These are phyloP conservation scores for Aegilops tauschii DNA, from an alignment of 176 grass and related monocot genomes.

Conservation along the genomic window DNA sequence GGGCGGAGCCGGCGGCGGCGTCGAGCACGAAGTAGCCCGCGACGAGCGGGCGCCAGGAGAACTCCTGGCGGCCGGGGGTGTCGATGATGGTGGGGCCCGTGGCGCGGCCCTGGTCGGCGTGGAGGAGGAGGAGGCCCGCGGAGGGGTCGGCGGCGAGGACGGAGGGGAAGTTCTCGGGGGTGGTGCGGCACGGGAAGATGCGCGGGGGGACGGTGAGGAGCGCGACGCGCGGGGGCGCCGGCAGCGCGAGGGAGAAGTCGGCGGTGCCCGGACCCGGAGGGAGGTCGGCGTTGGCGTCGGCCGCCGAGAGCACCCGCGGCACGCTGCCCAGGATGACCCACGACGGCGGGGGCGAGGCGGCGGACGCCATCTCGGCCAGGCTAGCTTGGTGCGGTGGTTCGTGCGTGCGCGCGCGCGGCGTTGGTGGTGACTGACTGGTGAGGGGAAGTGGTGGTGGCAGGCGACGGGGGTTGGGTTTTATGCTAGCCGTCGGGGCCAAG, in stretches of 20 bases:
- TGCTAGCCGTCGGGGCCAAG: neutral
- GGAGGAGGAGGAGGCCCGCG: neutral
- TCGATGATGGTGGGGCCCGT: neutral
- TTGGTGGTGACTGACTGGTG: neutral
- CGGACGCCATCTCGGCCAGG: neutral
- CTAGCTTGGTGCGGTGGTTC: neutral
- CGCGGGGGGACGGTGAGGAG: neutral
- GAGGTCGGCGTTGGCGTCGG: neutral
- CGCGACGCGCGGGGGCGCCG: neutral
- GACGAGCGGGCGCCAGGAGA: neutral
- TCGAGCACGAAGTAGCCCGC: neutral
- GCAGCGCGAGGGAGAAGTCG: conserved; percentile 11
- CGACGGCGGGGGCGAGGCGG: neutral
- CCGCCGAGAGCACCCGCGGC: neutral
- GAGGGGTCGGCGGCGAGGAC: neutral
- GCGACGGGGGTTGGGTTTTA: neutral
- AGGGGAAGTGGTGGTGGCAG: neutral
- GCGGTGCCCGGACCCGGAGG: neutral
- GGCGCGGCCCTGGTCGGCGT: neutral
- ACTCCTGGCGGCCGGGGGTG: neutral
- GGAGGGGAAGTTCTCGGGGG: neutral
- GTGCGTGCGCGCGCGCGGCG: neutral
- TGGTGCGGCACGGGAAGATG: neutral
- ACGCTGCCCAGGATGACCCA: conserved; percentile 15
- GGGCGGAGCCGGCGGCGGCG: neutral